phyloP scores from a whole-genome alignment of 106 monocot genomes.

The Cymbidium sinense region DNA sequence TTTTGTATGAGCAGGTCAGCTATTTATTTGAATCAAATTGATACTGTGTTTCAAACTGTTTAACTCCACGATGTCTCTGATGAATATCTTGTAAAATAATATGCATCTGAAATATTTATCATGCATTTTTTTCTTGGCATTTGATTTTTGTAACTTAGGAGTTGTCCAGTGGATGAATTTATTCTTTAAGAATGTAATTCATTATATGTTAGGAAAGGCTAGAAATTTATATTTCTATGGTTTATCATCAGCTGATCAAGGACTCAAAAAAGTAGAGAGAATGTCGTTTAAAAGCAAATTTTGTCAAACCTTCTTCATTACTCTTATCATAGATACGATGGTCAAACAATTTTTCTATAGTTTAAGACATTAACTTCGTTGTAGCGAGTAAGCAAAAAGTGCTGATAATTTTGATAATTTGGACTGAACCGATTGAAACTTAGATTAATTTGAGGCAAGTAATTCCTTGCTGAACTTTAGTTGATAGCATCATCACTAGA shows the following conservation, averaged over 20 bases:
- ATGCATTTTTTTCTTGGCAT: background rate
- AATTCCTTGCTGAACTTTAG: too few species aligned
- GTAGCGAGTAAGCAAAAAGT: too few species aligned
- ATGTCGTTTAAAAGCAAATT: background rate
- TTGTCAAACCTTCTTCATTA: background rate
- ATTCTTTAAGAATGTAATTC: background rate
- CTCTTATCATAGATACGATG: background rate
- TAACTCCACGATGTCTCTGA: background rate
- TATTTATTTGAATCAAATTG: background rate
- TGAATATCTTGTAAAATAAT: too few species aligned
- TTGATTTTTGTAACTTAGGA: too few species aligned
- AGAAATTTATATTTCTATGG: background rate
- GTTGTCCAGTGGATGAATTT: background rate
- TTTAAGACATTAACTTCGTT: too few species aligned
- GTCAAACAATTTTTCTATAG: background rate
- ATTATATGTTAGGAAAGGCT: background rate
- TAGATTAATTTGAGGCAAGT: too few species aligned
- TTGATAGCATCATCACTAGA: too few species aligned
- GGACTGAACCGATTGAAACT: too few species aligned
- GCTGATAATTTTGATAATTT: too few species aligned
- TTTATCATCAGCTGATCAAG: background rate
- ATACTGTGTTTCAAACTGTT: background rate
- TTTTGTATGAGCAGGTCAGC: slow-evolving; percentile 81
- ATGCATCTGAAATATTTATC: background rate
- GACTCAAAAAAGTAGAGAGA: too few species aligned